phyloP scores from a whole-genome alignment of 2,329 filamentous ascomycete species.

The Aspergillus floridensis region DNA sequence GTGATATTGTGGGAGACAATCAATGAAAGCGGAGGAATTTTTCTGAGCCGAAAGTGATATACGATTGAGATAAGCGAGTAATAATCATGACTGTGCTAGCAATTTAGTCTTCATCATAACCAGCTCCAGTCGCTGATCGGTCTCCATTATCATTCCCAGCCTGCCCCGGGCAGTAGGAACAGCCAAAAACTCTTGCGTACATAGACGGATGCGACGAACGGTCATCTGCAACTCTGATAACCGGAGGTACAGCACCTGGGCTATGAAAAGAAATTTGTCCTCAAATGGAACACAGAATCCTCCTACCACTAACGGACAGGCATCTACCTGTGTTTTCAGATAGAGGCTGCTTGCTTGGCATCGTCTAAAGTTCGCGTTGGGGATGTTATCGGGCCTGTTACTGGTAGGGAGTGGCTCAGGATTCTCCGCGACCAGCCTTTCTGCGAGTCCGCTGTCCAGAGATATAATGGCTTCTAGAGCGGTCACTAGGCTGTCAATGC shows the following conservation, averaged over 20 bases:
- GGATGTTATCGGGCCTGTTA: constrained; percentile 2
- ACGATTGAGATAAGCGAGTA: not conserved
- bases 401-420: constrained; percentile 10
- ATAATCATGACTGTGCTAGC: constrained; percentile 14
- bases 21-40: not conserved
- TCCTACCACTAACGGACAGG: constrained; percentile 28
- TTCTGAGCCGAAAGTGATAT: not conserved
- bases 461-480: constrained; percentile 24
- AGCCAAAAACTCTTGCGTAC: constrained; percentile 24
- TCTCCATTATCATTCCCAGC: constrained; percentile 33
- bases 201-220: constrained; percentile 27
- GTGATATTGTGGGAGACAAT: not conserved
- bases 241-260: constrained; percentile 25
- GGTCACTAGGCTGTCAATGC: constrained; percentile 29
- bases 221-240: constrained; percentile 29
- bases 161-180: constrained; percentile 22
- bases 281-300: constrained; percentile 26
- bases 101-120: constrained; percentile 32
- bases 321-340: constrained; percentile 24
- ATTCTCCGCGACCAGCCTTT: constrained; percentile 14
- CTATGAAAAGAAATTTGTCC: constrained; percentile 28
- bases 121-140: constrained; percentile 28
- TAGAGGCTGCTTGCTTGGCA: constrained; percentile 8
- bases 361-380: constrained; percentile 4
- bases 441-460: constrained; percentile 13